Conservation (phyloP, 1,139 yeast species). For the Candida smagusa region DNA sequence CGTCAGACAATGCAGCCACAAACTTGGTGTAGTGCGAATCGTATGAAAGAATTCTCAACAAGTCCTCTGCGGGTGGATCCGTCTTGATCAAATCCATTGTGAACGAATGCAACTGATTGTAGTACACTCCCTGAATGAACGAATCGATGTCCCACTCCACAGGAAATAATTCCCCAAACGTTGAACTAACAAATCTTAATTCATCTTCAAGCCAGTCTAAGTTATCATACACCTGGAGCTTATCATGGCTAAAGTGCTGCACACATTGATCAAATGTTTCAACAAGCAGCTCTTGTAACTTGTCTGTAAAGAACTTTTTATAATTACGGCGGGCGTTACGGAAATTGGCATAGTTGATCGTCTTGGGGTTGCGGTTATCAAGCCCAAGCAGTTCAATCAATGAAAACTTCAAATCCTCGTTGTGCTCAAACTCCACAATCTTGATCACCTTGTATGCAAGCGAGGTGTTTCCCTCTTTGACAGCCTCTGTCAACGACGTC, state of each 20-base stretch:
- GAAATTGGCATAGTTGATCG: slow-evolving; percentile 27
- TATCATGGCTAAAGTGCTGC: slow-evolving; percentile 51
- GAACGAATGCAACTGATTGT: slow-evolving; percentile 59
- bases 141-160: slow-evolving; percentile 67
- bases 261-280: slow-evolving; percentile 68
- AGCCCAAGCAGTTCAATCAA: slow-evolving; percentile 46
- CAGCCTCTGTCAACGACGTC: slow-evolving; percentile 65
- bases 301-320: slow-evolving; percentile 58
- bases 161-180: slow-evolving; percentile 62
- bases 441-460: slow-evolving; percentile 71
- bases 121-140: slow-evolving; percentile 65
- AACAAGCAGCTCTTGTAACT: slow-evolving; percentile 56
- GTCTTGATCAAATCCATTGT: slow-evolving; percentile 60
- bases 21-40: slow-evolving; percentile 62
- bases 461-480: slow-evolving; percentile 63
- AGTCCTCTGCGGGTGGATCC: slow-evolving; percentile 72
- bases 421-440: slow-evolving; percentile 75
- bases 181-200: slow-evolving; percentile 58
- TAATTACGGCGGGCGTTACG: slow-evolving; percentile 60
- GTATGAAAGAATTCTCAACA: slow-evolving; percentile 65
- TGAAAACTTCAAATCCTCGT: slow-evolving; percentile 64
- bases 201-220: slow-evolving; percentile 87
- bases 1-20: slow-evolving; percentile 26
- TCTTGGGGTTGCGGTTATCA: slow-evolving; percentile 16
- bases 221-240: slow-evolving; percentile 62